Percentiles rank a stretch among this genome's conserved stretches.
Evolutionary conservation across 805 yeast species (phyloP).

Genomic region (Candida maris): DNA sequence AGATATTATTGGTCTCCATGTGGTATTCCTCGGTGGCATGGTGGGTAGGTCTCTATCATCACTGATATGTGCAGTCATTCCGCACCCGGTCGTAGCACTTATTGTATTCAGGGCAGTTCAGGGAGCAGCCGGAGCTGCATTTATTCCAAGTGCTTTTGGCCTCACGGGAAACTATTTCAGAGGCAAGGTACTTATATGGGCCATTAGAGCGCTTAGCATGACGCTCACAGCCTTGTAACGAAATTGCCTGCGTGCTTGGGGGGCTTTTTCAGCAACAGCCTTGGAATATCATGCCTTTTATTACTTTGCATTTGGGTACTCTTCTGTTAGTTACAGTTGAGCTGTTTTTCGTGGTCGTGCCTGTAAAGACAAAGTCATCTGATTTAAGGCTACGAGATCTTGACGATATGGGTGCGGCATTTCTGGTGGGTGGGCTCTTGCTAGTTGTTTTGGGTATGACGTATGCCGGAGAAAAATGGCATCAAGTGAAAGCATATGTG

Average conservation of each 20-base stretch:
- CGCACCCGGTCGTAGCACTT: slow-evolving; percentile 31
- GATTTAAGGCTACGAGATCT: slow-evolving; percentile 25
- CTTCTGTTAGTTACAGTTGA: slow-evolving; percentile 16
- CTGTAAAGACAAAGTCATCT: slow-evolving; percentile 27
- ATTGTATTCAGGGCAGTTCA: slow-evolving; percentile 43
- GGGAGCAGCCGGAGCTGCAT: slow-evolving; percentile 39
- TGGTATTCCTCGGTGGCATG: slow-evolving; percentile 25
- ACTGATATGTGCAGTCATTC: slow-evolving; percentile 35
- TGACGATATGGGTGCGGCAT: slow-evolving; percentile 33
- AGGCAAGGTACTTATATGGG: slow-evolving; percentile 10
- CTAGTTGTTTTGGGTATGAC: slow-evolving; percentile 33
- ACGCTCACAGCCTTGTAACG: slow-evolving; percentile 23
- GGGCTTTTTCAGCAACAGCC: slow-evolving; percentile 39
- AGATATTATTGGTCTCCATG: slow-evolving; percentile 33
- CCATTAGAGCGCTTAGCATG: slow-evolving; percentile 12
- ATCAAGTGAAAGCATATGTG: slow-evolving; percentile 28
- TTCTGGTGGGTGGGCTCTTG: slow-evolving; percentile 34
- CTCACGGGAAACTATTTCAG: slow-evolving; percentile 20
- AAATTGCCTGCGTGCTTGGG: slow-evolving; percentile 40
- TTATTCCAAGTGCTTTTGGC: slow-evolving; percentile 31
- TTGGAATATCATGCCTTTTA: slow-evolving; percentile 40
- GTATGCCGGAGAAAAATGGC: slow-evolving; percentile 43
- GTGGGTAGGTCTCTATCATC: not conserved
- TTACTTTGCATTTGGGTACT: slow-evolving; percentile 35
- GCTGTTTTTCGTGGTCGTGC: slow-evolving; percentile 25